Conservation (phyloP, 306 rosid species). For the Crataegus laevigata region DNA sequence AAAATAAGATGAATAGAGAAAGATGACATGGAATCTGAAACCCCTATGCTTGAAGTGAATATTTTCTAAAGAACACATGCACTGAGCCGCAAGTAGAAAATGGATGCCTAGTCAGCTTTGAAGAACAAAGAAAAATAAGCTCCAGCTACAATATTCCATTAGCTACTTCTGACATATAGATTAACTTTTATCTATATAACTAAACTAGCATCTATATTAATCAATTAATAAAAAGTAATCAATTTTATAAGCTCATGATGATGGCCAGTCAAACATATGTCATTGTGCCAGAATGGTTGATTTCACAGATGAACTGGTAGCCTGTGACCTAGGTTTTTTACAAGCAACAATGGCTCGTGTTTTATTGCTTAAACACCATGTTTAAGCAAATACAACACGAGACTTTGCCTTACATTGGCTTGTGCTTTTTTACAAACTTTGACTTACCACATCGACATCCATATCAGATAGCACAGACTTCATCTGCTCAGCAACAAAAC, state of each 20-base stretch:
- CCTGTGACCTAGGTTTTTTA: background rate
- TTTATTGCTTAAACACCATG: no score
- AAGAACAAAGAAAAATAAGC: background rate
- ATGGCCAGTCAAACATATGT: background rate
- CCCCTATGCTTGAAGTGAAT: background rate
- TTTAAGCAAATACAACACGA: no score
- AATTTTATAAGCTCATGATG: background rate
- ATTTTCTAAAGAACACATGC: background rate
- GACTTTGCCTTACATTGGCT: no score
- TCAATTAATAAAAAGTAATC: background rate
- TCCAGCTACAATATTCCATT: background rate
- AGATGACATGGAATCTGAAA: no score
- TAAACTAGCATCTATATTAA: background rate
- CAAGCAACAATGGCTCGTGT: background rate
- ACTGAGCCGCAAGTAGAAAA: background rate
- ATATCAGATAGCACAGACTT: slow-evolving; percentile 81
- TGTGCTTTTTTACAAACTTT: background rate
- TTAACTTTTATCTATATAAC: background rate
- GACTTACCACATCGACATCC: slow-evolving; percentile 88
- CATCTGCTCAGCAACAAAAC: slow-evolving; percentile 67
- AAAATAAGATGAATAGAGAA: no score
- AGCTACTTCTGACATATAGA: background rate
- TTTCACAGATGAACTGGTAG: background rate
- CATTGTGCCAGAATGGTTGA: background rate
- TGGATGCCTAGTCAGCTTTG: background rate